Conservation (phyloP, 2,329 filamentous ascomycete genomes). For the Ophiognomonia clavigignenti-juglandacearum region DNA sequence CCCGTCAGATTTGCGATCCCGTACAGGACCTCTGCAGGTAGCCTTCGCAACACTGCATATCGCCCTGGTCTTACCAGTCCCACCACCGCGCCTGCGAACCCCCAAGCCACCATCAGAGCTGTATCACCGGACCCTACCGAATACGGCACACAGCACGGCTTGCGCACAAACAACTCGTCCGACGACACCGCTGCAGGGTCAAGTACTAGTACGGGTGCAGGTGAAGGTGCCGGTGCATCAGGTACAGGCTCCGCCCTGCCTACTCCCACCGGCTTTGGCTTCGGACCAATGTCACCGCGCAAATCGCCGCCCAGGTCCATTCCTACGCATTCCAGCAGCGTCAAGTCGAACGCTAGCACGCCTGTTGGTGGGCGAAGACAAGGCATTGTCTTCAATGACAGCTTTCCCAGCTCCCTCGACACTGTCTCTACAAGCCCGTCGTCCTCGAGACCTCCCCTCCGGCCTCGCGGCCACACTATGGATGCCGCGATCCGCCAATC, state of each 20-base stretch:
- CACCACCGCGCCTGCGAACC: constrained; percentile 15
- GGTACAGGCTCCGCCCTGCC: constrained; percentile 1
- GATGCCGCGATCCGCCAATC: constrained; percentile 47
- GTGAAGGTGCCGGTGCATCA: no score
- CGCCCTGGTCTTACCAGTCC: constrained; percentile 18
- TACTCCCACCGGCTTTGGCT: constrained; percentile 24
- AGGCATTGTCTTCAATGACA: constrained; percentile 57
- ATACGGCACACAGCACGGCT: constrained; percentile 20
- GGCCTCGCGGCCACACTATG: constrained; percentile 55
- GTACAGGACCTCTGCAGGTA: constrained; percentile 23
- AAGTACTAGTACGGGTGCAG: constrained; percentile 2
- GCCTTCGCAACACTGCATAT: constrained; percentile 23
- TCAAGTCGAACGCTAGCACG: constrained; percentile 24
- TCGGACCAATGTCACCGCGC: constrained; percentile 35
- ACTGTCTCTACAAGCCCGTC: constrained; percentile 38
- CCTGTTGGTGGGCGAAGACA: constrained; percentile 32
- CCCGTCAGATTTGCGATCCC: not conserved
- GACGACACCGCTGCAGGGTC: not conserved
- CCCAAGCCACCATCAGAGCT: constrained; percentile 50
- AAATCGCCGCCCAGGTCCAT: constrained; percentile 42
- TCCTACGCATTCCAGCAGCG: constrained; percentile 31
- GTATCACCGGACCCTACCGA: constrained; percentile 59
- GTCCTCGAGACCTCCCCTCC: constrained; percentile 32
- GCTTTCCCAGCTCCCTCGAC: constrained; percentile 46
- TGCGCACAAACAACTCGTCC: constrained; percentile 18